Base-by-base conservation (phyloP, 768 basidiomycete genomes). In the Tephrocybe rancida region DNA sequence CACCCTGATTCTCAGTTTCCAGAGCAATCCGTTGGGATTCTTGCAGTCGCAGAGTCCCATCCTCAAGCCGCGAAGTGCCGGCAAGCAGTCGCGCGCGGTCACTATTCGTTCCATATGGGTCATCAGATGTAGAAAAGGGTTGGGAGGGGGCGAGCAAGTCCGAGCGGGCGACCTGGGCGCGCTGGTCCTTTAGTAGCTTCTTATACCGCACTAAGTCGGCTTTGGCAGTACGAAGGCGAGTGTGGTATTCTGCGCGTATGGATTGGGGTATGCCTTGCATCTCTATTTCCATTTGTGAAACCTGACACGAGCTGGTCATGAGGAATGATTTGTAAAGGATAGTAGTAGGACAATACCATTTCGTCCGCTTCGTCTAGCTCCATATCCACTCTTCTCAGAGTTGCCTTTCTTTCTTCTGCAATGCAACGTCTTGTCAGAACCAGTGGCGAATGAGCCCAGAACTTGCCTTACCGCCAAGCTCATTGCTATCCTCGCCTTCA, bases 221-320 rank as follows among this genome's bases (percentile, higher is more conserved):
- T 66, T 95, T 95, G 55, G 90, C 84, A 9, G 82, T 73, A 57
- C 83, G 80, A 48, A 97, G 82, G 55, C 92, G 85, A 18, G 79
- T 69, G 56, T 89, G 86, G 67, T 95, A 95, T 56, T 85, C 82
- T 0, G 86, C 73, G 46, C 89, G 84, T 61, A 95, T 79, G 19
- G 90, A 88, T 64, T 91, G 87, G 0, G 95, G 94, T 66, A 98
- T 94, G 10, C 92, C 90, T 63, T 95, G 94, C 6, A 96, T 87
- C 74, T 99, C 97, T 53, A 99, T 89, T 74, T 98, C 96, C 96
- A 99, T 97, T 82, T 99, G 97, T 43, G 94, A 94, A 60, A 98
- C 83, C 96, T 98, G 60, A 3, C 19, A 18, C 32, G 34, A 41
- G 27, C 45, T 29, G 27, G 41, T 56, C 57, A 22, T 44, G 49